phyloP scores from a whole-genome alignment of 2,329 filamentous ascomycete species.

The Pseudogymnoascus sp. region DNA sequence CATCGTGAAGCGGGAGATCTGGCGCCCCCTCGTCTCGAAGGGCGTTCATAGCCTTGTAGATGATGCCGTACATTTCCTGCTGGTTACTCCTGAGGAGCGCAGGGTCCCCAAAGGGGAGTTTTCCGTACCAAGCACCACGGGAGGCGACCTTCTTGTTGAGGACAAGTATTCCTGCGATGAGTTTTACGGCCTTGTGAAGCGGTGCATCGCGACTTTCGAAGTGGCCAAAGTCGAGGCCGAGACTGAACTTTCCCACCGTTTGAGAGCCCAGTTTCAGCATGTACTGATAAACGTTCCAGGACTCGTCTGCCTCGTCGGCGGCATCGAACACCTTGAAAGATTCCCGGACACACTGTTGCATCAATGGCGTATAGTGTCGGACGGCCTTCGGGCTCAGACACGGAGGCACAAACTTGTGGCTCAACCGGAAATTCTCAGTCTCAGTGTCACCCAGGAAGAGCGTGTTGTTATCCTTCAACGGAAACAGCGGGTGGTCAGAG shows the following conservation, averaged over 20 bases:
- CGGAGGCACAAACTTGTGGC: slow-evolving; percentile 19
- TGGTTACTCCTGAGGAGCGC: slow-evolving; percentile 19
- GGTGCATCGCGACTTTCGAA: slow-evolving; percentile 34
- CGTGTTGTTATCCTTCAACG: slow-evolving; percentile 14
- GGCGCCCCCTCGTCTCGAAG: slow-evolving; percentile 27
- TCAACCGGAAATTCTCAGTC: slow-evolving; percentile 14
- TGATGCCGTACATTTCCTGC: slow-evolving; percentile 31
- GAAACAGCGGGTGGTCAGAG: slow-evolving; percentile 17
- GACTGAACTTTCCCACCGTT: slow-evolving; percentile 36
- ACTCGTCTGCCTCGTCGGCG: slow-evolving; percentile 24
- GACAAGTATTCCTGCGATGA: slow-evolving; percentile 33
- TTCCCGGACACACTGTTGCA: slow-evolving; percentile 18
- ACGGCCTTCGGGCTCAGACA: slow-evolving; percentile 29
- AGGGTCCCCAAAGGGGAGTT: slow-evolving; percentile 40
- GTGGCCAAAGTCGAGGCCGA: slow-evolving; percentile 39
- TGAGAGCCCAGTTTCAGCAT: slow-evolving; percentile 42
- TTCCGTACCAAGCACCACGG: slow-evolving; percentile 37
- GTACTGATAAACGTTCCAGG: slow-evolving; percentile 42
- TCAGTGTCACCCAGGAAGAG: slow-evolving; percentile 19
- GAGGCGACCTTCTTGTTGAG: slow-evolving; percentile 41
- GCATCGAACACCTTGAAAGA: slow-evolving; percentile 22
- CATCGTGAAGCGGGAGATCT: slow-evolving; percentile 32
- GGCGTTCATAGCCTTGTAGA: slow-evolving; percentile 33
- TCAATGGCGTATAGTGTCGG: slow-evolving; percentile 22
- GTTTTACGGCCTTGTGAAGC: slow-evolving; percentile 34